These are phyloP conservation scores for Herpotrichia juniperi DNA, from an alignment of 2,329 filamentous ascomycete genomes.

Conservation along the genomic window DNA sequence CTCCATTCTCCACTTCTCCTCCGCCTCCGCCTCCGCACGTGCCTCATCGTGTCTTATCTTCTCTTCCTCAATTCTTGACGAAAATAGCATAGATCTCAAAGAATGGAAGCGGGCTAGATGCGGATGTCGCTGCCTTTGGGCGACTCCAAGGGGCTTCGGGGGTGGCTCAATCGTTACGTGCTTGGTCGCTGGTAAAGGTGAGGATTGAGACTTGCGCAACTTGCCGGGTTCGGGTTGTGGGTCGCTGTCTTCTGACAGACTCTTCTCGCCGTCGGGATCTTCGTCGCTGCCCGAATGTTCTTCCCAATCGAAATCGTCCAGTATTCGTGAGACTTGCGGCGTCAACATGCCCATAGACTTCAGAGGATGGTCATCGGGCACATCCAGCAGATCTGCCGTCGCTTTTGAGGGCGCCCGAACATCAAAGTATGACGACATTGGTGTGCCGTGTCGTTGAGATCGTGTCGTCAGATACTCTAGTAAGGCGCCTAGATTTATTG, in stretches of 20 bases:
- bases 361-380: slow-evolving; percentile 15
- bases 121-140: slow-evolving; percentile 22
- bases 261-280: slow-evolving; percentile 14
- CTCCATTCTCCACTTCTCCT: slow-evolving; percentile 34
- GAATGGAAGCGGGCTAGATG: slow-evolving; percentile 42
- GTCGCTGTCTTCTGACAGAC: slow-evolving; percentile 16
- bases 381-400: slow-evolving; percentile 11
- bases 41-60: slow-evolving; percentile 29
- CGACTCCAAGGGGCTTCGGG: slow-evolving; percentile 8
- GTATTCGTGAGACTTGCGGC: slow-evolving; percentile 35
- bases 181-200: slow-evolving; percentile 15
- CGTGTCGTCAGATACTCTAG: slow-evolving; percentile 1
- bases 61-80: slow-evolving; percentile 35
- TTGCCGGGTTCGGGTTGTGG: not conserved
- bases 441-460: slow-evolving; percentile 13
- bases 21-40: slow-evolving; percentile 21
- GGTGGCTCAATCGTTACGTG: slow-evolving; percentile 14
- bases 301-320: slow-evolving; percentile 33
- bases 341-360: slow-evolving; percentile 29
- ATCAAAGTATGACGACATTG: slow-evolving; percentile 45
- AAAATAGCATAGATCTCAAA: slow-evolving; percentile 40
- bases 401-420: slow-evolving; percentile 17
- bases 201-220: slow-evolving; percentile 16
- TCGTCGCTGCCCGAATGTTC: slow-evolving; percentile 31
- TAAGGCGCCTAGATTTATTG: not conserved